Percentiles rank a stretch among this genome's conserved stretches.
These are phyloP conservation scores for Gigaspora rosea DNA, from an alignment of 192 early-diverging fungal species.

Conservation along the genomic window DNA sequence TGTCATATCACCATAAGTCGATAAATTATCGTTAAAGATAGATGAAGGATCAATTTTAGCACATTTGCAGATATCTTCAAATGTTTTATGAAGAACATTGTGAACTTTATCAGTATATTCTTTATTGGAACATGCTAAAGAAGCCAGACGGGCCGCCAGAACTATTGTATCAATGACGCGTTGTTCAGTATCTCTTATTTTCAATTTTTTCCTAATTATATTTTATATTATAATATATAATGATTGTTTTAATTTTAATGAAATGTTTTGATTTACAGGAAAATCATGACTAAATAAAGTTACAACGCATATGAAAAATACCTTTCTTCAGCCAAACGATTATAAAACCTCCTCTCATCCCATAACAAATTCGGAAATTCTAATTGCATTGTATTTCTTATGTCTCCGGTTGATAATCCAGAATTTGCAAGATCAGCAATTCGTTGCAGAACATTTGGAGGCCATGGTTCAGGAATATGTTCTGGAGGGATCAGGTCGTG, in stretches of 20 bases:
- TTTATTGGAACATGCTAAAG: conserved; percentile 41
- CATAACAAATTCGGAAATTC: conserved; percentile 57
- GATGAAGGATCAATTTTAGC: conserved; percentile 9
- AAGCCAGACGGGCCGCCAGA: conserved; percentile 49
- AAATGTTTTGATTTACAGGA: neutral
- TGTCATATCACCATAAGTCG: neutral
- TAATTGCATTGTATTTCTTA: conserved; percentile 49
- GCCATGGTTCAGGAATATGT: conserved; percentile 57
- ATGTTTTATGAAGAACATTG: neutral
- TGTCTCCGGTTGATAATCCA: conserved; percentile 48
- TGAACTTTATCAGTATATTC: conserved; percentile 35
- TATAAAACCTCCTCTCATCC: conserved; percentile 63
- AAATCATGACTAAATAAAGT: neutral
- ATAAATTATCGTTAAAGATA: neutral
- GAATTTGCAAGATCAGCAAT: conserved; percentile 55
- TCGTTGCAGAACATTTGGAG: conserved; percentile 48
- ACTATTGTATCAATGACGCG: conserved; percentile 47
- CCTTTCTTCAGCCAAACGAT: conserved; percentile 52
- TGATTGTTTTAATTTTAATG: no score
- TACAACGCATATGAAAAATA: conserved; percentile 1
- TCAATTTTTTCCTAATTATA: conserved; percentile 43
- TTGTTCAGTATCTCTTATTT: conserved; percentile 44
- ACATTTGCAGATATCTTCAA: conserved; percentile 9
- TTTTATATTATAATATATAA: no score
- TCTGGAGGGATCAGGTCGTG: conserved; percentile 50